Percentiles rank a stretch among this genome's conserved stretches.
phyloP scores from a whole-genome alignment of 148 eudicot species.

The Chenopodium album region DNA sequence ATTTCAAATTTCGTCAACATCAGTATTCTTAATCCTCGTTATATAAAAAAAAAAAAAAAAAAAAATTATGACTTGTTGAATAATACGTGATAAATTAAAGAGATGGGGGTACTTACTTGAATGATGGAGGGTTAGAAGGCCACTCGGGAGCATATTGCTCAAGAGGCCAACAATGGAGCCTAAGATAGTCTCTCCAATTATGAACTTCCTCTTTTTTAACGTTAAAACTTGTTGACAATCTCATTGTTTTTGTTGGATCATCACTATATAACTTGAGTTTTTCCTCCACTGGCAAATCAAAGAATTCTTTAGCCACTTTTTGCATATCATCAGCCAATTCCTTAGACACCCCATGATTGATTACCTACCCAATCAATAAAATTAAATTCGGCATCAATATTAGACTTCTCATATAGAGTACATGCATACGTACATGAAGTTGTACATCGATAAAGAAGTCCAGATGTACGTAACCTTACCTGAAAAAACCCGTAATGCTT shows the following conservation, averaged over 20 bases:
- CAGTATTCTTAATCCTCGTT: too few species aligned
- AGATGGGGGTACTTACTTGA: slow-evolving; percentile 56
- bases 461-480: slow-evolving; percentile 27
- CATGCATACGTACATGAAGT: neutral
- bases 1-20: too few species aligned
- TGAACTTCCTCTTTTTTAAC: slow-evolving; percentile 71
- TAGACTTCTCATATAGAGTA: too few species aligned
- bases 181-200: slow-evolving; percentile 90
- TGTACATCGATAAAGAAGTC: neutral
- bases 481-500: slow-evolving; percentile 57
- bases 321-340: slow-evolving; percentile 49
- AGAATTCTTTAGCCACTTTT: slow-evolving; percentile 57
- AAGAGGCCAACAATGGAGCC: slow-evolving; percentile 90
- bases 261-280: slow-evolving; percentile 86
- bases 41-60: too few species aligned
- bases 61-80: too few species aligned
- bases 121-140: slow-evolving; percentile 74
- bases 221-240: slow-evolving; percentile 84
- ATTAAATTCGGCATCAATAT: too few species aligned
- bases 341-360: slow-evolving; percentile 64
- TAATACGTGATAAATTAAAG: neutral
- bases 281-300: slow-evolving; percentile 68
- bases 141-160: slow-evolving; percentile 57
- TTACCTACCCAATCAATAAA: slow-evolving; percentile 41
- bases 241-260: slow-evolving; percentile 69